Percentiles rank a stretch among this genome's conserved stretches.
These are phyloP conservation scores for Aspergillus aculeatus DNA, from an alignment of 2,329 filamentous ascomycete species.

Conservation along the genomic window DNA sequence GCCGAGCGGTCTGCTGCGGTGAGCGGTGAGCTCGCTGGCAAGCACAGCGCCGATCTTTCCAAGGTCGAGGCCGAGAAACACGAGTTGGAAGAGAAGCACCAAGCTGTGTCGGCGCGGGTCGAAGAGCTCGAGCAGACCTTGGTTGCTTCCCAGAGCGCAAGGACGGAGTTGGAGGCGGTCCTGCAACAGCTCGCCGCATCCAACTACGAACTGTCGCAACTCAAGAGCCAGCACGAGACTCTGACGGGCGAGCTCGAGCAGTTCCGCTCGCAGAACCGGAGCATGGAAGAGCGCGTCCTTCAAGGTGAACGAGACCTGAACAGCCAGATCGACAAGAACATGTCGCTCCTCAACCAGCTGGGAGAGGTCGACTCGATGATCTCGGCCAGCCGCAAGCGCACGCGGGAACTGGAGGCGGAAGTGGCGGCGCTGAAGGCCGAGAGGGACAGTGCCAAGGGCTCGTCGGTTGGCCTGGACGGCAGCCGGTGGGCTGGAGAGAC, in stretches of 20 bases:
- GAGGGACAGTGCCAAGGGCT: slow-evolving; percentile 28
- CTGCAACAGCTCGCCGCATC: slow-evolving; percentile 51
- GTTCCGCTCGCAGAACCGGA: slow-evolving; percentile 27
- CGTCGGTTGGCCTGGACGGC: slow-evolving; percentile 33
- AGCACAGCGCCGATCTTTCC: slow-evolving; percentile 48
- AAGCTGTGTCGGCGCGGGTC: slow-evolving; percentile 52
- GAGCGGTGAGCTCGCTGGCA: slow-evolving; percentile 44
- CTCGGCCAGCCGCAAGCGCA: slow-evolving; percentile 35
- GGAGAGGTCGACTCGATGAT: slow-evolving; percentile 39
- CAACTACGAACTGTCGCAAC: slow-evolving; percentile 33
- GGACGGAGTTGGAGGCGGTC: slow-evolving; percentile 65
- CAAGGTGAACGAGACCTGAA: slow-evolving; percentile 38
- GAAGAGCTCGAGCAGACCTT: slow-evolving; percentile 83
- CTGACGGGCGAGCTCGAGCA: slow-evolving; percentile 35
- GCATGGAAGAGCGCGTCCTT: slow-evolving; percentile 34
- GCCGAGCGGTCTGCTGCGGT: slow-evolving; percentile 46
- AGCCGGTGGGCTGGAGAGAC: slow-evolving; percentile 43
- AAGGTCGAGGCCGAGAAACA: slow-evolving; percentile 44
- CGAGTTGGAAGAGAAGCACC: slow-evolving; percentile 44
- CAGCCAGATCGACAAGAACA: slow-evolving; percentile 43
- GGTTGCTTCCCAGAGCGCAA: slow-evolving; percentile 71
- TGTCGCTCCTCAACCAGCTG: slow-evolving; percentile 40
- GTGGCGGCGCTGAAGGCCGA: slow-evolving; percentile 37
- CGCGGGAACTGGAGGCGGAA: slow-evolving; percentile 42
- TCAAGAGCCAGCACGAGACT: slow-evolving; percentile 32